These are phyloP conservation scores for Malus asiatica DNA, from an alignment of 306 rosid genomes.

Conservation along the genomic window DNA sequence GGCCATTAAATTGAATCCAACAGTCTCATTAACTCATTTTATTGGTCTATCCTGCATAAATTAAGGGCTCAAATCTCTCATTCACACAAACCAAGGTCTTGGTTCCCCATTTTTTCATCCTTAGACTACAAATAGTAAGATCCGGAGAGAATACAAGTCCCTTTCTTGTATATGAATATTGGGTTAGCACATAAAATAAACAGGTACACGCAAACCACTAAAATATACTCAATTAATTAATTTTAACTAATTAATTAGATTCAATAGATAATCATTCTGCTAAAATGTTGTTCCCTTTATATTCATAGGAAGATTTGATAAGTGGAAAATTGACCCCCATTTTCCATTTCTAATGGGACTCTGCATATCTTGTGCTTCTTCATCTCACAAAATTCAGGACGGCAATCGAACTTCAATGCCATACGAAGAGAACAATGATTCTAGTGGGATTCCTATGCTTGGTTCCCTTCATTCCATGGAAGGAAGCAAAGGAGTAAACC, in stretches of 20 bases:
- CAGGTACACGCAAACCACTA: constrained; percentile 17
- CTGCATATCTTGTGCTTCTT: constrained; percentile 50
- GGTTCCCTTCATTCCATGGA: constrained; percentile 44
- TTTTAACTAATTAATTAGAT: neutral
- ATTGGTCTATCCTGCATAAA: too few relatives aligned
- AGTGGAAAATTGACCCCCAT: neutral
- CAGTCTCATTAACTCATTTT: too few relatives aligned
- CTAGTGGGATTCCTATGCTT: constrained; percentile 8
- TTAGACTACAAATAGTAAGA: too few relatives aligned
- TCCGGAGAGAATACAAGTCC: neutral
- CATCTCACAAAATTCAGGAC: constrained; percentile 38
- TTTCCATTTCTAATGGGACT: constrained; percentile 45
- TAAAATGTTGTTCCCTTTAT: constrained; percentile 10
- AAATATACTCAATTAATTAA: constrained; percentile 14
- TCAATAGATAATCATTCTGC: constrained; percentile 1
- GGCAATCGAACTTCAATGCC: constrained; percentile 24
- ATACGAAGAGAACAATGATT: constrained; percentile 16
- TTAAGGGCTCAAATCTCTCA: too few relatives aligned
- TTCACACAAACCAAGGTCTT: too few relatives aligned
- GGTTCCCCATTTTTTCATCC: too few relatives aligned
- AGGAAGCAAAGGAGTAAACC: constrained; percentile 69
- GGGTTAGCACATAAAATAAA: constrained; percentile 11
- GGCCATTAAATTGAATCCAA: too few relatives aligned
- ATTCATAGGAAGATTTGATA: neutral
- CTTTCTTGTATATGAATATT: constrained; percentile 9